Conservation (phyloP, 2,329 filamentous ascomycete genomes). For the Botryosphaeria dothidea region DNA sequence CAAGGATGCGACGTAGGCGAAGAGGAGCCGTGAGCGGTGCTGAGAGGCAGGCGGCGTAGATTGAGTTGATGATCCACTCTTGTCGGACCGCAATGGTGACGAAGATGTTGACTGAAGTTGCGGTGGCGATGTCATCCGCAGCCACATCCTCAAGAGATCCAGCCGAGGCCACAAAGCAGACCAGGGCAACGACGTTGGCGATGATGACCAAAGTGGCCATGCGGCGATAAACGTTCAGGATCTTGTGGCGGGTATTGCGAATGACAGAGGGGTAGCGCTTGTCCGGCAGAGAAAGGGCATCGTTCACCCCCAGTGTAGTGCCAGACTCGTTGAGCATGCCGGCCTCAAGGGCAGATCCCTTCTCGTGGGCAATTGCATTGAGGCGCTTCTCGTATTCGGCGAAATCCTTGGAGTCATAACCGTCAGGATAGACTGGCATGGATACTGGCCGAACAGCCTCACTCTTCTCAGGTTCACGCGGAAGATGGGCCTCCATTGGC, state of each 20-base stretch:
- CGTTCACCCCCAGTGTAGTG: not conserved
- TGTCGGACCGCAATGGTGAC: conserved; percentile 33
- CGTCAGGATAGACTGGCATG: not conserved
- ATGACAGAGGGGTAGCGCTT: conserved; percentile 23
- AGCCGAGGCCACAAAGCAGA: conserved; percentile 21
- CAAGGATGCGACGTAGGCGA: conserved; percentile 25
- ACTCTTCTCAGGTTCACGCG: not conserved
- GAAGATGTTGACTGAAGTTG: conserved; percentile 36
- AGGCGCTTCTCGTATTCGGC: conserved; percentile 15
- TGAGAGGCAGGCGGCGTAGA: conserved; percentile 34
- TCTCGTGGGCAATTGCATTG: not conserved
- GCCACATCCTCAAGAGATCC: conserved; percentile 20
- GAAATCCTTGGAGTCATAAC: conserved; percentile 5
- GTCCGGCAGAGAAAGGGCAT: not conserved
- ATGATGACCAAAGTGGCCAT: conserved; percentile 46
- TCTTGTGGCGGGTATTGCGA: conserved; percentile 19
- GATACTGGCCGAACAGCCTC: not conserved
- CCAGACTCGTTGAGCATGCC: not conserved
- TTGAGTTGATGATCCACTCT: conserved; percentile 33
- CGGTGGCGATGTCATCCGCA: conserved; percentile 27
- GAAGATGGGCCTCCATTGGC: not conserved
- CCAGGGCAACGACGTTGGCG: conserved; percentile 36
- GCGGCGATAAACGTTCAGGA: conserved; percentile 39
- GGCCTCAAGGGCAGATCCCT: not conserved
- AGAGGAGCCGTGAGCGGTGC: conserved; percentile 31